phyloP scores from a whole-genome alignment of 345 rosid genomes.

The Aquilaria yunnanensis region DNA sequence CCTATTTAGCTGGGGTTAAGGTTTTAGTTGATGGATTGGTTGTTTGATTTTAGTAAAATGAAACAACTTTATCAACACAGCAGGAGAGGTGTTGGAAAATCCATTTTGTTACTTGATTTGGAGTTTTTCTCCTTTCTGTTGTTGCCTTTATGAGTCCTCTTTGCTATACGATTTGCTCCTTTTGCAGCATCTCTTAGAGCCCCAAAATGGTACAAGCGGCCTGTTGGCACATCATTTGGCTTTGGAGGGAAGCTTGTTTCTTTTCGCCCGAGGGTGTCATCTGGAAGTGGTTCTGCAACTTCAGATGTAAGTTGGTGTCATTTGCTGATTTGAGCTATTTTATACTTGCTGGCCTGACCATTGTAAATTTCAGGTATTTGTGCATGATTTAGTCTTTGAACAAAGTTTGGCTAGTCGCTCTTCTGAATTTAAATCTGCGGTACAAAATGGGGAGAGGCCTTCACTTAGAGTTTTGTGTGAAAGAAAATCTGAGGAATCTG shows the following conservation, averaged over 20 bases:
- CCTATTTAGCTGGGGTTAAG: too few species aligned
- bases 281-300: slow-evolving; percentile 29
- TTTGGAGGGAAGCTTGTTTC: slow-evolving; percentile 98
- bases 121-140: too few species aligned
- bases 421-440: slow-evolving; percentile 83
- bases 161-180: background rate
- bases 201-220: slow-evolving; percentile 95
- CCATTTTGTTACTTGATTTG: too few species aligned
- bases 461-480: slow-evolving; percentile 74
- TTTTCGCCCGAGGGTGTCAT: slow-evolving; percentile 43
- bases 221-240: slow-evolving; percentile 92
- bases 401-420: slow-evolving; percentile 70
- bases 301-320: slow-evolving; percentile 53
- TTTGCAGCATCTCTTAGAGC: slow-evolving; percentile 65
- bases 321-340: too few species aligned
- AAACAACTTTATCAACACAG: too few species aligned
- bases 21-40: too few species aligned
- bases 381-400: slow-evolving; percentile 81
- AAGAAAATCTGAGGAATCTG: slow-evolving; percentile 71
- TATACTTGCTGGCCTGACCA: slow-evolving; percentile 7
- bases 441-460: slow-evolving; percentile 78
- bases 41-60: too few species aligned
- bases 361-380: slow-evolving; percentile 46
- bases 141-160: too few species aligned
- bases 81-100: too few species aligned